Conservation (phyloP, 345 rosid species). For the Noccaea caerulescens region DNA sequence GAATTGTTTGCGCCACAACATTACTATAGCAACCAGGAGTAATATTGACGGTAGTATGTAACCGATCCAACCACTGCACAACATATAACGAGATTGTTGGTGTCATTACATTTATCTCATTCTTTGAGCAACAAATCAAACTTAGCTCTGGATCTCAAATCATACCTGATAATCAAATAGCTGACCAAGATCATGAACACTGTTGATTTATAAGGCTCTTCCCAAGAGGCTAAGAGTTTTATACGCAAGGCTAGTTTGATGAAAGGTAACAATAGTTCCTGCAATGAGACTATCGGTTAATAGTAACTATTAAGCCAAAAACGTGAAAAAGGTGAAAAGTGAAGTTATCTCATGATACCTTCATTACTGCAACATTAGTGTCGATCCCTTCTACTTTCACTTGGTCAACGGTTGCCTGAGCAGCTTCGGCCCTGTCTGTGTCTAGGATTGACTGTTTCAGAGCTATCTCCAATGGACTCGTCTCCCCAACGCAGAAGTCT, state of each 20-base stretch:
- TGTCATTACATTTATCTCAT: constrained; percentile 14
- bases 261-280: constrained; percentile 81
- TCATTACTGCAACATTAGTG: constrained; percentile 85
- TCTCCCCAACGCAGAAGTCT: constrained; percentile 84
- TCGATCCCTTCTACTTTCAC: constrained; percentile 97
- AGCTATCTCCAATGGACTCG: constrained; percentile 74
- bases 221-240: constrained; percentile 71
- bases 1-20: constrained; percentile 69
- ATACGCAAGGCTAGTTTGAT: constrained; percentile 53
- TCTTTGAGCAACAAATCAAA: background rate
- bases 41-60: constrained; percentile 63
- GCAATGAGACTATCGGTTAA: constrained; percentile 34
- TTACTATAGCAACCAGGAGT: constrained; percentile 54
- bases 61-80: constrained; percentile 73
- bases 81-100: constrained; percentile 3
- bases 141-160: too few relatives aligned
- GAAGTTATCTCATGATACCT: constrained; percentile 52
- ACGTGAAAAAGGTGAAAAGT: background rate
- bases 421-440: constrained; percentile 84
- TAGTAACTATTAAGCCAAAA: constrained; percentile 5
- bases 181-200: constrained; percentile 56
- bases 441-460: constrained; percentile 73
- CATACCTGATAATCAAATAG: constrained; percentile 45
- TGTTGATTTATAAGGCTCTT: constrained; percentile 65
- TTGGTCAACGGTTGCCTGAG: constrained; percentile 91